phyloP scores from a whole-genome alignment of 208 protist genomes.

The Leishmania arabica region DNA sequence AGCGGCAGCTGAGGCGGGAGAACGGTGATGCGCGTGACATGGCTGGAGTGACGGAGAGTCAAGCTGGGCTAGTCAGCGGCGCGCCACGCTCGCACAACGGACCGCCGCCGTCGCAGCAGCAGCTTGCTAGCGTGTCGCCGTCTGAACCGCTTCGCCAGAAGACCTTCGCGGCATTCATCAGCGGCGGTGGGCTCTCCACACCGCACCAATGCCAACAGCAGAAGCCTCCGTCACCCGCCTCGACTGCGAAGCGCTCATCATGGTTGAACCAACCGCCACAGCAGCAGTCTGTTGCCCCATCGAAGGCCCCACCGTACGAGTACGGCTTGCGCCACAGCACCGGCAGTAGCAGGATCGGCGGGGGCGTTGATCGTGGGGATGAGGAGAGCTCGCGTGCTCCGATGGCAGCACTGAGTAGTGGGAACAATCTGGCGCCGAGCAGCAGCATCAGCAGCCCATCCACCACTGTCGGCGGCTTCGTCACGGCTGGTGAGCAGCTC shows the following conservation, averaged over 20 bases:
- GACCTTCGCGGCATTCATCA: slow-evolving; percentile 10
- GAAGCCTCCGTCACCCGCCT: background rate
- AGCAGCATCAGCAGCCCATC: slow-evolving; percentile 18
- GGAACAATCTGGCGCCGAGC: background rate
- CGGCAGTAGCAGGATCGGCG: background rate
- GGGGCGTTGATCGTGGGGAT: background rate
- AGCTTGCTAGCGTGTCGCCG: background rate
- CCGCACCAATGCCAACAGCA: background rate
- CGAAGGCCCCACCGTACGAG: slow-evolving; percentile 26
- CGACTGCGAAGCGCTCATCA: background rate
- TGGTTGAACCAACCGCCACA: slow-evolving; percentile 15
- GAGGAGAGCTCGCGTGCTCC: background rate
- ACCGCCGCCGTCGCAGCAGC: background rate
- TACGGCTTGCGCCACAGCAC: slow-evolving; percentile 7
- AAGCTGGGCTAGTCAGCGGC: background rate
- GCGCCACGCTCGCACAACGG: background rate
- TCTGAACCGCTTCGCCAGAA: slow-evolving; percentile 13
- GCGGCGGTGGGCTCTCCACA: background rate
- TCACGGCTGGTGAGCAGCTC: slow-evolving; percentile 66
- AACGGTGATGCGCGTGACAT: background rate
- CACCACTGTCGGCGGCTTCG: slow-evolving; percentile 42
- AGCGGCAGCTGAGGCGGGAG: background rate
- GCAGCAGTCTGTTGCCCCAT: background rate
- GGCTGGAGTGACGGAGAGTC: background rate
- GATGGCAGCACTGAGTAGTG: background rate